Percentiles rank a stretch among this genome's conserved stretches.
phyloP scores from a whole-genome alignment of 1,139 yeast species.

The Yamadazyma taylorii region DNA sequence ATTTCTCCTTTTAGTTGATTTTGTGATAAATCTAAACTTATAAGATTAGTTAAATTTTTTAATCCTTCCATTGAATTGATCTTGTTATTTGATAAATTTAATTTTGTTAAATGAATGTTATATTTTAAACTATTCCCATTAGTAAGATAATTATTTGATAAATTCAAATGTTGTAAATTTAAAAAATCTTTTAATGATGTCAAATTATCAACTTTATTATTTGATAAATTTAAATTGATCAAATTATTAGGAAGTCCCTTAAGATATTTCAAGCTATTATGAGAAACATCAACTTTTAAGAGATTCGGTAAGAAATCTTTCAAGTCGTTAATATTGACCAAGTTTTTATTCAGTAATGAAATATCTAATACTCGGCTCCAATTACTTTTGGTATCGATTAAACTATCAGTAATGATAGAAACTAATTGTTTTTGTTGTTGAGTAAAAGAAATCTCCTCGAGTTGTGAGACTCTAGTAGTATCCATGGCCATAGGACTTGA shows the following conservation, averaged over 20 bases:
- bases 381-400: conserved; percentile 32
- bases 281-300: conserved; percentile 36
- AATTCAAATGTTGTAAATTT: conserved; percentile 46
- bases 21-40: conserved; percentile 40
- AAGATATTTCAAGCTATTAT: conserved; percentile 43
- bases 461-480: conserved; percentile 43
- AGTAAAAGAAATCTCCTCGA: conserved; percentile 51
- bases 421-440: conserved; percentile 47
- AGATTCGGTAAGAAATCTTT: conserved; percentile 46
- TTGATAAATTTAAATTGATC: conserved; percentile 36
- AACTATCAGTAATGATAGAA: conserved; percentile 46
- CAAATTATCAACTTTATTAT: conserved; percentile 41
- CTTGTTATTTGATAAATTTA: conserved; percentile 34
- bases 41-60: conserved; percentile 39
- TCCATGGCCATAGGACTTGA: conserved; percentile 24
- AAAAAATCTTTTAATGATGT: conserved; percentile 41
- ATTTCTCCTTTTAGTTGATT: conserved; percentile 42
- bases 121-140: conserved; percentile 30
- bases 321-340: conserved; percentile 46
- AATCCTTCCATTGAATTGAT: conserved; percentile 39
- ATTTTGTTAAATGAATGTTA: conserved; percentile 39
- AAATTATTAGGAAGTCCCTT: conserved; percentile 47
- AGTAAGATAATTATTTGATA: conserved; percentile 38
- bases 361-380: conserved; percentile 48
- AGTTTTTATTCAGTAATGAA: conserved; percentile 29